phyloP scores from a whole-genome alignment of 2,329 filamentous ascomycete species.

The Aspergillus sp. region DNA sequence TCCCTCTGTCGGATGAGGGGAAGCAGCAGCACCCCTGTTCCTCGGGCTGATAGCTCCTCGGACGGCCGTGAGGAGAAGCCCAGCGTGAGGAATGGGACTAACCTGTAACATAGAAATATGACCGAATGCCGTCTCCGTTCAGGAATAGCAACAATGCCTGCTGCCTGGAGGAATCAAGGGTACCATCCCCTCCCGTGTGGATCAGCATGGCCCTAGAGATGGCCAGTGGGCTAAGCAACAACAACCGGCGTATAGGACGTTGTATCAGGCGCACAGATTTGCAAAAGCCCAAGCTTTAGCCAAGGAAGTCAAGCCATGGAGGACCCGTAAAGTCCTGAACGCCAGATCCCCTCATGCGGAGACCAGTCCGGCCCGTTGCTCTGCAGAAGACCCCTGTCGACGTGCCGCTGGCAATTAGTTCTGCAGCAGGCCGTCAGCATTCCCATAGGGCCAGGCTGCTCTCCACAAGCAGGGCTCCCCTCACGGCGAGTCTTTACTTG shows the following conservation, averaged over 20 bases:
- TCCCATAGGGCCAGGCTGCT: background rate
- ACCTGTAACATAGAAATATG: background rate
- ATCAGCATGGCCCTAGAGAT: background rate
- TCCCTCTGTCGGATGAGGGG: background rate
- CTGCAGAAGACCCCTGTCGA: background rate
- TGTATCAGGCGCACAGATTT: background rate
- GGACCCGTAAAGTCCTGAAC: too few relatives aligned
- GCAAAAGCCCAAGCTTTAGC: conserved; percentile 5
- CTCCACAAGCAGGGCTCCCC: background rate
- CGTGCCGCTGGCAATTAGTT: background rate
- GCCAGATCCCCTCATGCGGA: background rate
- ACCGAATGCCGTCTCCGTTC: background rate
- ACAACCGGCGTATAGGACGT: background rate
- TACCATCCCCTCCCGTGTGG: background rate
- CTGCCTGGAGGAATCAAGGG: background rate
- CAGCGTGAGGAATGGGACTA: background rate
- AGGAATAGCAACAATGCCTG: background rate
- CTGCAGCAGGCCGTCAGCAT: background rate
- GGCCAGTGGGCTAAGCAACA: background rate
- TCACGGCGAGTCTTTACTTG: background rate
- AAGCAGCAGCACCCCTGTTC: background rate
- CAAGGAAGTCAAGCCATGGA: conserved; percentile 4
- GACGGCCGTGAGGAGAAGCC: background rate
- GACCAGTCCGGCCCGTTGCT: background rate
- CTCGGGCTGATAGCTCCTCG: background rate